A percentile compares a stretch with the other conserved stretches of the same genome.
Evolutionary conservation across 176 grass and related monocot genomes (phyloP).

Genomic region (Triticum urartu): DNA sequence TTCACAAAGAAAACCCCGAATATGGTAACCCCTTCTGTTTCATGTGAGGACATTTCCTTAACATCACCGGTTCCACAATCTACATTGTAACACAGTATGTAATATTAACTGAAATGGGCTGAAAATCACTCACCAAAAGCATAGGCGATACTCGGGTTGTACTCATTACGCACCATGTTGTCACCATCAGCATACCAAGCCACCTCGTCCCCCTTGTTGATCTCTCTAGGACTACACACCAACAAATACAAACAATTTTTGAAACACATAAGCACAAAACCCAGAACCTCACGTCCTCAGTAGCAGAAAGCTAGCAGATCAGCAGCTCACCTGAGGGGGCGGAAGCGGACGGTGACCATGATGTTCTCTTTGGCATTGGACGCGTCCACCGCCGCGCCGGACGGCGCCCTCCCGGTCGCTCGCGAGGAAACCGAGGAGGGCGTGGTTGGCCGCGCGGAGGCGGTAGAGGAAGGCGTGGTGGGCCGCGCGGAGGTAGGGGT

Average conservation of each 20-base stretch:
- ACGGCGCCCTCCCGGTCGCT: constrained; percentile 31
- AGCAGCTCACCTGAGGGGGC: constrained; percentile 70
- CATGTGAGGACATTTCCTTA: not conserved
- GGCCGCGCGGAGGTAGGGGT: constrained; percentile 49
- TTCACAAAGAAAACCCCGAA: constrained; percentile 3
- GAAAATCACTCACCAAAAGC: constrained; percentile 76
- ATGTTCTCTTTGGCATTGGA: constrained; percentile 94
- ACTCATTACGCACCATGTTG: constrained; percentile 88
- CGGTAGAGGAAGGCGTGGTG: constrained; percentile 41
- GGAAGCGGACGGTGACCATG: constrained; percentile 95
- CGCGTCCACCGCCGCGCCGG: constrained; percentile 38
- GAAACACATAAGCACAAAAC: constrained; percentile 16
- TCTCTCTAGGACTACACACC: constrained; percentile 71
- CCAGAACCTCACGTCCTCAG: not conserved
- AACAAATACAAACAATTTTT: not conserved
- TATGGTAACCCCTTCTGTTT: not conserved
- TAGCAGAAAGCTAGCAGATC: not conserved
- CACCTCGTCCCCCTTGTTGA: constrained; percentile 95
- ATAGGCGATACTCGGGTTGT: constrained; percentile 75
- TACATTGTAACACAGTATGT: not conserved
- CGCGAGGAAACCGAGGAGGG: constrained; percentile 52
- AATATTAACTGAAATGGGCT: not conserved
- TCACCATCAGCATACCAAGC: constrained; percentile 94
- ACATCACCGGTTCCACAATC: not conserved
- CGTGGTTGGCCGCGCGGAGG: constrained; percentile 47